These are phyloP conservation scores for Lecanicillium sp. DNA, from an alignment of 2,329 filamentous ascomycete genomes.

Conservation along the genomic window DNA sequence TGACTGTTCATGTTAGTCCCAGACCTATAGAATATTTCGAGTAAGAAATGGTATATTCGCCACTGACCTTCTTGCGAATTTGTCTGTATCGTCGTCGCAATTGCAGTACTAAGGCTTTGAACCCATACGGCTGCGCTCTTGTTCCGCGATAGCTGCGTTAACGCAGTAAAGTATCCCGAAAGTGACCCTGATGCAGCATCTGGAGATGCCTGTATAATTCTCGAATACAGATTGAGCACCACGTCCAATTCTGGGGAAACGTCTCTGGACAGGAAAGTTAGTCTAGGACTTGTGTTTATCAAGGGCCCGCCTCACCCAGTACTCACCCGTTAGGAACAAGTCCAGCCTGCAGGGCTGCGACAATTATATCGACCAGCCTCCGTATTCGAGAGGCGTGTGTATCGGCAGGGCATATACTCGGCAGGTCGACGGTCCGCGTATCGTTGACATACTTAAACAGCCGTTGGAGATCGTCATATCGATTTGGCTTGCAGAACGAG, in stretches of 20 bases:
- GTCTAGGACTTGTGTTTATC: too few species aligned
- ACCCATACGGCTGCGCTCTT: too few species aligned
- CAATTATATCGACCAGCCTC: conserved; percentile 27
- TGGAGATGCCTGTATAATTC: background rate
- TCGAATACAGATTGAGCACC: conserved; percentile 10
- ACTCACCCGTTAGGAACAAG: too few species aligned
- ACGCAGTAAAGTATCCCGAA: background rate
- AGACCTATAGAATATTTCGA: too few species aligned
- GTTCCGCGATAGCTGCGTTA: background rate
- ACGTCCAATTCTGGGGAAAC: background rate
- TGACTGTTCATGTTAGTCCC: too few species aligned
- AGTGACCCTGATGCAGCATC: background rate
- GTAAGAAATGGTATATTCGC: too few species aligned
- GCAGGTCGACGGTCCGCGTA: conserved; percentile 26
- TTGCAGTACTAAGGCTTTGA: too few species aligned
- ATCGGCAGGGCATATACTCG: conserved; percentile 23
- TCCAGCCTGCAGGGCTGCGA: conserved; percentile 21
- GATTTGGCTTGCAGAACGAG: conserved; percentile 36
- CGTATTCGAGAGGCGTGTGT: conserved; percentile 22
- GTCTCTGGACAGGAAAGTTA: too few species aligned
- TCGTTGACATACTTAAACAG: conserved; percentile 38
- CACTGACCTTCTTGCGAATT: too few species aligned
- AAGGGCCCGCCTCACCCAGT: too few species aligned
- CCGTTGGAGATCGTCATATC: conserved; percentile 38
- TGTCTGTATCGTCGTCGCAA: too few species aligned